These are phyloP conservation scores for Limonium bicolor DNA, from an alignment of 148 eudicot genomes.

Conservation along the genomic window DNA sequence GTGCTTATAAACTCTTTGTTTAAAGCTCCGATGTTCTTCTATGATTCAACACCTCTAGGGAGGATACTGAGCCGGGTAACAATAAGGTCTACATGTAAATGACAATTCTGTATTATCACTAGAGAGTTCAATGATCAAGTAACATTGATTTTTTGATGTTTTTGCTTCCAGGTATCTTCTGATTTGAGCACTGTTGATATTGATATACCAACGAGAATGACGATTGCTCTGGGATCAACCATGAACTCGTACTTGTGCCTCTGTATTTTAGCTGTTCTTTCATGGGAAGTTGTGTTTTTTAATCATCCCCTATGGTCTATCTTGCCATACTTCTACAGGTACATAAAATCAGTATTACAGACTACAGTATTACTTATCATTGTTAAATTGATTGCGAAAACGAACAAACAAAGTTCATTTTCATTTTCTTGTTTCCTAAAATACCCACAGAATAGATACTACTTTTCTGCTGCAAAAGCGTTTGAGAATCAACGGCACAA, in stretches of 20 bases:
- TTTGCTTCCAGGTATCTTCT: conserved; percentile 21
- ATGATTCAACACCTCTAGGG: conserved; percentile 40
- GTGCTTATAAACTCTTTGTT: conserved; percentile 20
- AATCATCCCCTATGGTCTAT: conserved; percentile 19
- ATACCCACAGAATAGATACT: conserved; percentile 10
- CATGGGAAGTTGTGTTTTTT: conserved; percentile 26
- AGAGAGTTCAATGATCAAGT: too few relatives aligned
- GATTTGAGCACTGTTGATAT: conserved; percentile 27
- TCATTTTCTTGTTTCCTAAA: background rate
- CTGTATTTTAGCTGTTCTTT: conserved; percentile 14
- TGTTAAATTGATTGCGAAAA: background rate
- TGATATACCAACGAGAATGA: conserved; percentile 12
- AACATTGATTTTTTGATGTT: too few relatives aligned
- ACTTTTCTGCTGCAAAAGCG: conserved; percentile 22
- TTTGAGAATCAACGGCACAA: conserved; percentile 28
- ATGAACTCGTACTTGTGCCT: conserved; percentile 17
- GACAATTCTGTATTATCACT: background rate
- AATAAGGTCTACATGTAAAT: background rate
- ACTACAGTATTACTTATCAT: background rate
- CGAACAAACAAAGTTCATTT: background rate
- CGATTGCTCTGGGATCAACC: conserved; percentile 11
- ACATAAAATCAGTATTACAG: background rate
- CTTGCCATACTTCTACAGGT: conserved; percentile 20
- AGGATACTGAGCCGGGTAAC: conserved; percentile 40
- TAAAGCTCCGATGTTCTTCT: conserved; percentile 36